A percentile compares a stretch with the other conserved stretches of the same genome.
Evolutionary conservation across 331 rosid species (phyloP).

Genomic region (Acacia pycnantha): DNA sequence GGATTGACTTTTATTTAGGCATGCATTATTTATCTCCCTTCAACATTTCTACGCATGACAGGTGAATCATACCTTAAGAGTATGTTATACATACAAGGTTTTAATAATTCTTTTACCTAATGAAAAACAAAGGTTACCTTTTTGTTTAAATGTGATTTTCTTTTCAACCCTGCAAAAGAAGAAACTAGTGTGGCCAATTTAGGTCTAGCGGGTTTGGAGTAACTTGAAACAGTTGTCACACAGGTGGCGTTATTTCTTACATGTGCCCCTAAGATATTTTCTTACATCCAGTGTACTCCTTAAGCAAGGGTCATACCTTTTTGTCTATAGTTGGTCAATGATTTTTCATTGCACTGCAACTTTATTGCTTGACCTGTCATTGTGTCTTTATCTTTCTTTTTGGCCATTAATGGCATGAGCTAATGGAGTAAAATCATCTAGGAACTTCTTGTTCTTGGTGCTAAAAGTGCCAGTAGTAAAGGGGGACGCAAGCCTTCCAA

Average conservation of each 20-base stretch:
- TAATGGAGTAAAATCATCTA: conserved; percentile 31
- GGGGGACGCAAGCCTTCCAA: conserved; percentile 73
- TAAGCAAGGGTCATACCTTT: background rate
- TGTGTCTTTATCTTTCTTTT: background rate
- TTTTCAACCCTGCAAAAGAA: background rate
- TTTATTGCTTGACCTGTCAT: conserved; percentile 16
- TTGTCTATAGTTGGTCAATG: background rate
- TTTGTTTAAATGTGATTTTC: background rate
- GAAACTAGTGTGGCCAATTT: background rate
- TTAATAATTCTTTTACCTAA: background rate
- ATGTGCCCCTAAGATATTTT: background rate
- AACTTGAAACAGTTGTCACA: background rate
- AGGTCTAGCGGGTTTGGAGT: background rate
- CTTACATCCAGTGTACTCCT: background rate
- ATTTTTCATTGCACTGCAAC: conserved; percentile 7
- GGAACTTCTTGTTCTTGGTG: conserved; percentile 89
- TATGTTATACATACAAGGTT: background rate
- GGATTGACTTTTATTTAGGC: background rate
- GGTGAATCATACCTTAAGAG: background rate
- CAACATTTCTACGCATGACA: background rate
- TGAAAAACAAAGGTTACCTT: background rate
- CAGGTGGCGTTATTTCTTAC: background rate
- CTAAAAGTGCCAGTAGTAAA: conserved; percentile 61
- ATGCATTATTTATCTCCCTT: background rate
- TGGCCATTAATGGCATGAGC: conserved; percentile 7